Base-by-base conservation (phyloP, 345 rosid genomes). In the Mangifera indica region DNA sequence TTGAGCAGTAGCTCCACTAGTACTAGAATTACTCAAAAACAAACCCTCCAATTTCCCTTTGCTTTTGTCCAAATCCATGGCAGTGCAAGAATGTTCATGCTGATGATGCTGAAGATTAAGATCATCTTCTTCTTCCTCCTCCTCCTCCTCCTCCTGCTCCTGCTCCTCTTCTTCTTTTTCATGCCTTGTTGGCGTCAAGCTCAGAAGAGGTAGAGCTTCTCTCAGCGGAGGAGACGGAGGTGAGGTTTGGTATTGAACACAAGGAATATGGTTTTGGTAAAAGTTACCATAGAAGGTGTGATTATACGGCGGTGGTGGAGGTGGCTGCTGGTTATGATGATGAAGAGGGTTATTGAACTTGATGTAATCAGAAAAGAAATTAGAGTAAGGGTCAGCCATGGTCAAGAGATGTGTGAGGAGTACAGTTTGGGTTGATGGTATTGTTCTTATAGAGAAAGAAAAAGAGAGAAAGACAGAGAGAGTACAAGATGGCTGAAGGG, bases 341-440 rank as follows among this genome's bases (percentile, higher is more conserved):
- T 77, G 84, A 77, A 75, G 79, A 71, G 86, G 79, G 76, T 79
- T 57, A 45, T 63, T 81, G 78, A 83, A 76, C 73, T 85, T 85
- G 78, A 85, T 78, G 84, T 82, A 88, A 22, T 81, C 79, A 13
- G 84, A 58, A 82, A 86, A 86, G 88, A 82, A 84, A 78, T 88
- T 88, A 63, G 95, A 87, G 87, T 72, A 86, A 73, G 98, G 95
- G 84, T 91, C 97, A 70, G 87, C 89, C 98, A 93, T 93, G 85
- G 85, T 77, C 77, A 77, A 60, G 69, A 61, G 52, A 56, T 63
- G 52, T 67, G 67, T 48, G 67, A 68, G 58, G 37, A 42, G 66
- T 81, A 76, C 65, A 78, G 86, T 84, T 72, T 71, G 56, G 69
- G 75, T 26, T 76, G 82, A 70, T 86, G 87, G 69, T 79, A 79